Percentiles rank a stretch among this genome's conserved stretches.
These are phyloP conservation scores for Cryptococcus sp. DNA, from an alignment of 1,284 basidiomycete genomes.

Conservation along the genomic window DNA sequence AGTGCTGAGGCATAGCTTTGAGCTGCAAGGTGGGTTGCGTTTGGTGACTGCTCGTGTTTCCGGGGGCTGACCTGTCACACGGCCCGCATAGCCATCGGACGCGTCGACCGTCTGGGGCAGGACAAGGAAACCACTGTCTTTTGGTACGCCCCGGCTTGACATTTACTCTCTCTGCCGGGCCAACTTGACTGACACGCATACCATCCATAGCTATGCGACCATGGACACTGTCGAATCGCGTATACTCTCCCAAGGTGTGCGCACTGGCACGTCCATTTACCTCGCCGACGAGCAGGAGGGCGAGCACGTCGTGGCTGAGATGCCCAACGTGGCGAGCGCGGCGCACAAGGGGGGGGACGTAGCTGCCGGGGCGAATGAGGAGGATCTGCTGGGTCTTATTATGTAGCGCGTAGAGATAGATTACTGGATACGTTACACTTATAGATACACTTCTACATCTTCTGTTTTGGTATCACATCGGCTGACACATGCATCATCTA, in stretches of 20 bases:
- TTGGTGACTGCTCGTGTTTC: background rate
- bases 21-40: slow-evolving; percentile 42
- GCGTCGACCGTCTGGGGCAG: slow-evolving; percentile 46
- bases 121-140: slow-evolving; percentile 44
- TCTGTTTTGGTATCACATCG: background rate
- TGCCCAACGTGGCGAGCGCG: slow-evolving; percentile 41
- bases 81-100: slow-evolving; percentile 36
- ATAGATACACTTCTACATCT: no score
- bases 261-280: slow-evolving; percentile 47
- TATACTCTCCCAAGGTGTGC: slow-evolving; percentile 42
- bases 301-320: slow-evolving; percentile 24
- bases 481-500: background rate
- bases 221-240: slow-evolving; percentile 46
- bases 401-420: slow-evolving; percentile 6
- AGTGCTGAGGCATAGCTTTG: slow-evolving; percentile 47
- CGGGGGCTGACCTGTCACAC: background rate
- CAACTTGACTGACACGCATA: background rate
- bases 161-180: background rate
- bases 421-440: no score
- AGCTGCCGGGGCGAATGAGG: slow-evolving; percentile 25
- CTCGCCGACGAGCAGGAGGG: slow-evolving; percentile 31
- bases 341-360: slow-evolving; percentile 45
- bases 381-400: slow-evolving; percentile 34
- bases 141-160: slow-evolving; percentile 36
- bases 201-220: slow-evolving; percentile 37